Percentiles rank a stretch among this genome's conserved stretches.
These are phyloP conservation scores for Physcia stellaris DNA, from an alignment of 495 filamentous ascomycete genomes.

Conservation along the genomic window DNA sequence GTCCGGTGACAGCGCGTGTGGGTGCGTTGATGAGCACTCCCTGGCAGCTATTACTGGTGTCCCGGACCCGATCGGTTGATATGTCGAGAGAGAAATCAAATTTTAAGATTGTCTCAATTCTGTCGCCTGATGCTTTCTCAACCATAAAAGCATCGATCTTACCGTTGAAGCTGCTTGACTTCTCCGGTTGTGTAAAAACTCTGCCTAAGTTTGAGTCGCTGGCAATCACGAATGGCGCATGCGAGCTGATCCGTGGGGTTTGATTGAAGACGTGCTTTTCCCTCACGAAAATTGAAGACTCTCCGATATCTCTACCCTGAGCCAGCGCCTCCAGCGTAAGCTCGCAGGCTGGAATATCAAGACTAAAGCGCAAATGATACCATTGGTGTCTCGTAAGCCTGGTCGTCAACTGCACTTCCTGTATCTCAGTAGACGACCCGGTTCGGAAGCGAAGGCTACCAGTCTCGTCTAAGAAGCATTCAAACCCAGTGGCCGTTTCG, in stretches of 20 bases:
- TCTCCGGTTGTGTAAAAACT: background rate
- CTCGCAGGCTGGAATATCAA: background rate
- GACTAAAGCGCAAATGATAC: conserved; percentile 4
- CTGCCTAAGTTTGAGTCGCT: background rate
- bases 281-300: background rate
- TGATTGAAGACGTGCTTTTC: background rate
- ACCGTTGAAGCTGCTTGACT: conserved; percentile 6
- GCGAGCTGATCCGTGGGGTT: background rate
- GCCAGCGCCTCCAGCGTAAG: background rate
- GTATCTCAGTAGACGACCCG: background rate
- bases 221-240: conserved; percentile 1
- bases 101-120: background rate
- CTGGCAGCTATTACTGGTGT: background rate
- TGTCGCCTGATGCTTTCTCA: background rate
- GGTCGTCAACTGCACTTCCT: background rate
- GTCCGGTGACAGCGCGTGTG: conserved; percentile 14
- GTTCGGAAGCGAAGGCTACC: background rate
- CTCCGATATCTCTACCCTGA: conserved; percentile 5
- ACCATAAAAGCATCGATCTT: conserved; percentile 6
- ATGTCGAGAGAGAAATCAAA: conserved; percentile 5
- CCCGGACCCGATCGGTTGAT: background rate
- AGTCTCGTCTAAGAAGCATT: background rate
- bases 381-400: conserved; percentile 2
- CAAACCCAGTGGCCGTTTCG: background rate
- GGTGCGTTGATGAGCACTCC: conserved; percentile 14